These are phyloP conservation scores for Rhodotorula sphaerocarpa DNA, from an alignment of 768 basidiomycete species.

Conservation along the genomic window DNA sequence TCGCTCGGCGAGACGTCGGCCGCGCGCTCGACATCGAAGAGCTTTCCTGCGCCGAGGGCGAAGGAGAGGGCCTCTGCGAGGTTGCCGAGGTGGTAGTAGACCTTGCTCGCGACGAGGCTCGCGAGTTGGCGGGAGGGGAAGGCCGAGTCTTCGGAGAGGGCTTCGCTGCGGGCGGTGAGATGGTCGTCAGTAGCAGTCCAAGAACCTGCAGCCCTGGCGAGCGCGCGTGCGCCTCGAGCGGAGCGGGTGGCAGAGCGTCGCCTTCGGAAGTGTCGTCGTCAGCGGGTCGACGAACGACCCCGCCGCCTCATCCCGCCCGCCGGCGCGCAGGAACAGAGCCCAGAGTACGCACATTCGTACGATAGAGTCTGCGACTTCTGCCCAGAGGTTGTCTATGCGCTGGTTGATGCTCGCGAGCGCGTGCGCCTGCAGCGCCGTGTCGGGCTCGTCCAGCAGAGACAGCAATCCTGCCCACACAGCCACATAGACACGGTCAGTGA, in stretches of 20 bases:
- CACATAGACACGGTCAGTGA: too few species aligned
- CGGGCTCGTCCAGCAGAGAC: constrained; percentile 78
- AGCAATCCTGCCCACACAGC: constrained; percentile 51
- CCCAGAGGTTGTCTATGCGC: constrained; percentile 92
- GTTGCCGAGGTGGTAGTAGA: constrained; percentile 92
- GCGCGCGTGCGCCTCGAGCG: too few species aligned
- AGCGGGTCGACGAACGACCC: constrained; percentile 3
- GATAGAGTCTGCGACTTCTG: constrained; percentile 93
- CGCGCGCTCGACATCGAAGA: constrained; percentile 55
- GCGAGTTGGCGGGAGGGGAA: constrained; percentile 72
- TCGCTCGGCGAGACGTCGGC: constrained; percentile 42
- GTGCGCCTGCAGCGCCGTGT: constrained; percentile 77
- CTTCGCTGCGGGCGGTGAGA: constrained; percentile 64
- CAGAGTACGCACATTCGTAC: constrained; percentile 64
- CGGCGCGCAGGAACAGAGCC: constrained; percentile 6
- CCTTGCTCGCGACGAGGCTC: constrained; percentile 89
- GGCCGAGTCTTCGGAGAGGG: constrained; percentile 73
- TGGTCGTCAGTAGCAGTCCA: too few species aligned
- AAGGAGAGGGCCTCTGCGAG: constrained; percentile 93
- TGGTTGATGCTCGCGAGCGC: constrained; percentile 73
- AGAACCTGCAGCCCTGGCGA: too few species aligned
- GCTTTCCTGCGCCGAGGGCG: constrained; percentile 78
- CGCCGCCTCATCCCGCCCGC: neutral
- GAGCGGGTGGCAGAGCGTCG: too few species aligned
- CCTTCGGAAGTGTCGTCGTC: too few species aligned